Conservation (phyloP, 768 basidiomycete species). For the Mycena filopes region DNA sequence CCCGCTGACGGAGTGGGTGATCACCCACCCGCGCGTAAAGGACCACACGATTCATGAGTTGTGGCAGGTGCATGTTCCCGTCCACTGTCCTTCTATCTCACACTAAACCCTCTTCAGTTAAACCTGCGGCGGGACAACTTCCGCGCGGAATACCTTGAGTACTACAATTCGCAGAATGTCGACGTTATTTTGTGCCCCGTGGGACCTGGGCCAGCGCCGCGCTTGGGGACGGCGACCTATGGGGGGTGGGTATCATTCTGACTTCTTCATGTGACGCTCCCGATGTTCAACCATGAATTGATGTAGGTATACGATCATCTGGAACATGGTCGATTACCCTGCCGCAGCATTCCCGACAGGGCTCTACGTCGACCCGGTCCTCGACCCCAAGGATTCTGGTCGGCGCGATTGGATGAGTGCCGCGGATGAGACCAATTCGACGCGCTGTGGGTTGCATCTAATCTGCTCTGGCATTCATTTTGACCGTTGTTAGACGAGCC, state of each 20-base stretch:
- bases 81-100: no score
- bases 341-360: conserved; percentile 4
- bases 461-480: no score
- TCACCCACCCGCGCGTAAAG: conserved; percentile 18
- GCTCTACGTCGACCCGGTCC: not conserved
- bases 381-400: not conserved
- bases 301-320: conserved; percentile 11
- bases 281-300: no score
- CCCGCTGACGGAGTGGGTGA: conserved; percentile 24
- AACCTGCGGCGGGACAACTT: conserved; percentile 2
- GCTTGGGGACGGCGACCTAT: conserved; percentile 7
- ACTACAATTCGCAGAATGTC: conserved; percentile 16
- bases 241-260: conserved; percentile 19
- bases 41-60: conserved; percentile 8
- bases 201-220: conserved; percentile 5
- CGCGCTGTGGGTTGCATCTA: not conserved
- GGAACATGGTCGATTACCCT: conserved; percentile 10
- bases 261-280: no score
- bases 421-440: not conserved
- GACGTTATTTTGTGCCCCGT: conserved; percentile 15
- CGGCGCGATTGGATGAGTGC: conserved; percentile 3
- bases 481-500: conserved; percentile 26
- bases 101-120: no score
- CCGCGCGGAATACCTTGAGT: not conserved
- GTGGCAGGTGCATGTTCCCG: conserved; percentile 1